Conservation (phyloP, 495 filamentous ascomycete species). For the Bacidia gigantensis region DNA sequence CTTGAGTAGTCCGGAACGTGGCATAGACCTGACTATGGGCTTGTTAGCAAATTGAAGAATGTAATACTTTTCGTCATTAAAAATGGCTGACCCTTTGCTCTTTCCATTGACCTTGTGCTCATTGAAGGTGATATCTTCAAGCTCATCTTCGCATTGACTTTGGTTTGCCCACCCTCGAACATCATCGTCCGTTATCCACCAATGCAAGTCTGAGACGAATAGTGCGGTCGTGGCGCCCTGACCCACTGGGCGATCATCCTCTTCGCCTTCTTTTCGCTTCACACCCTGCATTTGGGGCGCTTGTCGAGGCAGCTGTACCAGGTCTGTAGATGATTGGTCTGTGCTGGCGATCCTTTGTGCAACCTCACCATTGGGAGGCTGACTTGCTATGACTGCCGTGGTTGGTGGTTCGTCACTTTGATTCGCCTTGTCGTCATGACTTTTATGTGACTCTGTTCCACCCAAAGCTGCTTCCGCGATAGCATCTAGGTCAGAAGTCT, state of each 20-base stretch:
- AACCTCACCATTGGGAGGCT: slow-evolving; percentile 19
- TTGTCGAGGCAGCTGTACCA: slow-evolving; percentile 32
- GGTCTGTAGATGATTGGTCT: slow-evolving; percentile 28
- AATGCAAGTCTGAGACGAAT: slow-evolving; percentile 75
- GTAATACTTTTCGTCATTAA: too few species aligned
- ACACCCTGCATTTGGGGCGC: slow-evolving; percentile 46
- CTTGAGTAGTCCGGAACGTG: slow-evolving; percentile 71
- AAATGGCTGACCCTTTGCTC: slow-evolving; percentile 72
- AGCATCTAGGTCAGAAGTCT: slow-evolving; percentile 16
- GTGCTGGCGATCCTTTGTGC: slow-evolving; percentile 37
- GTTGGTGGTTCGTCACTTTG: slow-evolving; percentile 19
- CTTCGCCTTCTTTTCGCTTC: slow-evolving; percentile 57
- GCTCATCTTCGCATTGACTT: slow-evolving; percentile 61
- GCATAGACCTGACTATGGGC: slow-evolving; percentile 70
- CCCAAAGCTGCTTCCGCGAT: not conserved
- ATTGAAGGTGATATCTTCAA: slow-evolving; percentile 88
- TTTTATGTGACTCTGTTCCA: slow-evolving; percentile 20
- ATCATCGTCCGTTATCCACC: slow-evolving; percentile 96
- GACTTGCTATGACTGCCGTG: slow-evolving; percentile 28
- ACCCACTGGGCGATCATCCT: slow-evolving; percentile 65
- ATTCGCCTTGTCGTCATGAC: slow-evolving; percentile 22
- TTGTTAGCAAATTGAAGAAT: too few species aligned
- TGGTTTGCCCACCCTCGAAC: slow-evolving; percentile 76
- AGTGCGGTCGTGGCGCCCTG: slow-evolving; percentile 72
- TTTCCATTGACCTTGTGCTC: slow-evolving; percentile 99